phyloP scores from a whole-genome alignment of 1,284 basidiomycete species.

The Leccinum griseonigrum region DNA sequence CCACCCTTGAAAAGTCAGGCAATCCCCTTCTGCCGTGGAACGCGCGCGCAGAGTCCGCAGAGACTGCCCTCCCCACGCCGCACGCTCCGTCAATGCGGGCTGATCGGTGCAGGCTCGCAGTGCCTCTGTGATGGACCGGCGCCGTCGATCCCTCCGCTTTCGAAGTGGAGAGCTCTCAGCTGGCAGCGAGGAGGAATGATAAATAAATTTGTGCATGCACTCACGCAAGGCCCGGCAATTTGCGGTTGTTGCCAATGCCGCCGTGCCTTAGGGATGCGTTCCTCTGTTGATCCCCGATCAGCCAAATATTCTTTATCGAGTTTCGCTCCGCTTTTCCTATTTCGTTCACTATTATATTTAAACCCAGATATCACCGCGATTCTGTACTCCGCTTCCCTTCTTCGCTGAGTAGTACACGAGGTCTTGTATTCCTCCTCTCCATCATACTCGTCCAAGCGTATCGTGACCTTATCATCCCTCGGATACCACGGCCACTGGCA shows the following conservation, averaged over 20 bases:
- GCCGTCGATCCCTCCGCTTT: constrained; percentile 1
- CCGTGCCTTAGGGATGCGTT: constrained; percentile 33
- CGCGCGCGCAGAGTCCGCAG: constrained; percentile 1
- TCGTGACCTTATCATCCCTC: constrained; percentile 4
- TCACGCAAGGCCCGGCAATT: constrained; percentile 23
- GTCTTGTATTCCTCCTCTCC: not conserved
- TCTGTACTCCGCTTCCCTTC: constrained; percentile 2
- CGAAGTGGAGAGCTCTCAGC: not conserved
- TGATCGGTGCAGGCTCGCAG: not conserved
- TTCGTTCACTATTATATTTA: constrained; percentile 17
- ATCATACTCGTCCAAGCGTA: constrained; percentile 1
- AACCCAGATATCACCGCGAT: constrained; percentile 31
- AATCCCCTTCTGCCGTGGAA: constrained; percentile 24
- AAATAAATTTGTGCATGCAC: not conserved
- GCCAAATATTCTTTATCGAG: constrained; percentile 32
- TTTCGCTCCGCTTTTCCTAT: constrained; percentile 31
- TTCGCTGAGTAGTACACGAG: constrained; percentile 15
- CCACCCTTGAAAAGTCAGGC: constrained; percentile 6
- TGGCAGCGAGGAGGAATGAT: not conserved
- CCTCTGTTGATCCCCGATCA: constrained; percentile 37
- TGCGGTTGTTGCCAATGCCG: constrained; percentile 28
- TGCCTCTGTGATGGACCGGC: not conserved
- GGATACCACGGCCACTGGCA: constrained; percentile 18
- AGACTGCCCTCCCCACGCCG: not conserved
- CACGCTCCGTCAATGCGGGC: not conserved